A percentile compares a stretch with the other conserved stretches of the same genome.
Conservation (phyloP, 495 filamentous ascomycete species). For the Aspergillus leporis region DNA sequence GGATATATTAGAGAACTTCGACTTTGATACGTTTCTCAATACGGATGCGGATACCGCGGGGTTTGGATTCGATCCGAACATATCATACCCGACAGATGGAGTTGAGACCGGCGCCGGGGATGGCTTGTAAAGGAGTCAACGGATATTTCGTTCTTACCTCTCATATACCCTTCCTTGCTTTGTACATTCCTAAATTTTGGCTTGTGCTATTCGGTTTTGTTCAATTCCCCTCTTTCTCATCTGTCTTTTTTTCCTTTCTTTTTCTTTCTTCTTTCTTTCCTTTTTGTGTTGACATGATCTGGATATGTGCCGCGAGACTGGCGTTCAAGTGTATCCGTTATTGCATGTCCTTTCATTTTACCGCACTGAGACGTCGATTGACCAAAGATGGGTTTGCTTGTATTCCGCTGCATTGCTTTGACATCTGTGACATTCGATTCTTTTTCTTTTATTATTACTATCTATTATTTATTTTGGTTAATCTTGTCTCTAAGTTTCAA, state of each 20-base stretch:
- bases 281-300: slow-evolving; percentile 24
- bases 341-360: slow-evolving; percentile 31
- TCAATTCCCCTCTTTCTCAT: slow-evolving; percentile 23
- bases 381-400: slow-evolving; percentile 24
- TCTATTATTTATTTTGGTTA: slow-evolving; percentile 36
- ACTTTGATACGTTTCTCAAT: slow-evolving; percentile 92
- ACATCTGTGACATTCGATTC: slow-evolving; percentile 26
- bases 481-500: slow-evolving; percentile 23
- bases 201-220: slow-evolving; percentile 25
- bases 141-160: slow-evolving; percentile 41
- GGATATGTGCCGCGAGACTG: slow-evolving; percentile 42
- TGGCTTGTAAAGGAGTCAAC: slow-evolving; percentile 44
- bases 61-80: slow-evolving; percentile 54
- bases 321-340: slow-evolving; percentile 46
- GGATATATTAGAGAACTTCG: slow-evolving; percentile 87
- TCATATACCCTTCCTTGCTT: slow-evolving; percentile 48
- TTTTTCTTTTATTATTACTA: slow-evolving; percentile 37
- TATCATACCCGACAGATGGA: slow-evolving; percentile 43
- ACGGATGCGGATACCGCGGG: slow-evolving; percentile 53
- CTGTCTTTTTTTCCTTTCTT: slow-evolving; percentile 24
- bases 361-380: slow-evolving; percentile 14
- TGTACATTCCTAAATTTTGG: slow-evolving; percentile 40
- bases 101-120: slow-evolving; percentile 55
- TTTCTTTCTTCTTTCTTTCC: slow-evolving; percentile 10
- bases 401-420: slow-evolving; percentile 38